Evolutionary conservation across 306 rosid species (phyloP), one percentile per base, ranked within the genome.

Genomic region (Parietaria judaica): DNA sequence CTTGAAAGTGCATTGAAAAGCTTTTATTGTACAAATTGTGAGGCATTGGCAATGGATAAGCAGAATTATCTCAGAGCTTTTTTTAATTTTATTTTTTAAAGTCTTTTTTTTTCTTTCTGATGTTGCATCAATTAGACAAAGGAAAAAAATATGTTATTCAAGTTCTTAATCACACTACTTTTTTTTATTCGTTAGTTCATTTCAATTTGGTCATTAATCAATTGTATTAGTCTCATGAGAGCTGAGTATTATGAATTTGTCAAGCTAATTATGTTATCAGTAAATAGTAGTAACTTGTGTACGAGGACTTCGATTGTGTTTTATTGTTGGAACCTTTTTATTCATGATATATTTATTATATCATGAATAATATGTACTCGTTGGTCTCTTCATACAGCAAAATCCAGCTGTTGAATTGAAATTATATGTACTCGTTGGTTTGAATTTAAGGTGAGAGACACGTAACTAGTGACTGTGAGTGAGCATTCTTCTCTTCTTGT

Each of bases 101-200:
- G 5, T 7, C 6, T 53, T 53, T 15, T 17, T 53, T 52, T 10
- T 14, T n/a, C n/a, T 52, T 53, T 15, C 34, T 9, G 45, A 5
- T 41, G 45, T 41, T 41, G 45, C 45, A 41, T 8, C 45, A 5
- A 5, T 41, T 5, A 41, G 9, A 41, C 0, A 41, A 41, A 41
- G 9, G 9, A 5, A 5, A 8, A 41, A 41, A 41, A 41, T 1
- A 8, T 5, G 70, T 70, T 37, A 41, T 67, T 62, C 58, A 41
- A 57, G 39, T 56, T 36, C 61, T 67, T 45, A 36, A 50, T 4
- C 7, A 66, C 61, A 58, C n/a, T 61, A 63, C 63, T 47, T 70
- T 56, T 71, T 55, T 8, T 34, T 39, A 45, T 36, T 57, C 62
- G 41, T 48, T 36, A 44, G 65, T 58, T 63, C 51, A 56, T 60